Conservation (phyloP, 768 basidiomycete genomes). For the Boletellus emodensis region DNA sequence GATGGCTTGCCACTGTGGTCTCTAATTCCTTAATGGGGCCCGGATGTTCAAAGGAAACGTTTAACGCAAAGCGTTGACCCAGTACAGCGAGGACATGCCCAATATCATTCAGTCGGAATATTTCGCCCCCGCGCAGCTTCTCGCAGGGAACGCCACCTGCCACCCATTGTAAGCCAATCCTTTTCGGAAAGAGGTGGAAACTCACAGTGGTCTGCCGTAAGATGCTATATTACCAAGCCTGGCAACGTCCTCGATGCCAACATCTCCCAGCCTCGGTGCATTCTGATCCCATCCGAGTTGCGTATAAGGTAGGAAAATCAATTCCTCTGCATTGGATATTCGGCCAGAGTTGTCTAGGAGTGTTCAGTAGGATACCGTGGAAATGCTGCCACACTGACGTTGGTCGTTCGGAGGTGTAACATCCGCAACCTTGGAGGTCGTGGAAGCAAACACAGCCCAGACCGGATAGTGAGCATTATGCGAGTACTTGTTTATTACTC, state of each 20-base stretch:
- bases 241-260: constrained; percentile 2
- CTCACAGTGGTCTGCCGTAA: not conserved
- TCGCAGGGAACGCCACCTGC: not conserved
- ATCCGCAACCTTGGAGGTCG: constrained; percentile 7
- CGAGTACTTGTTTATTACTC: constrained; percentile 5
- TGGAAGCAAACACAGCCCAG: constrained; percentile 18
- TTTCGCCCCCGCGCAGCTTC: not conserved
- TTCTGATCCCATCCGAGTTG: constrained; percentile 16
- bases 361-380: no score
- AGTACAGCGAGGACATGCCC: not conserved
- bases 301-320: constrained; percentile 5
- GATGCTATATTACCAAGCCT: not conserved
- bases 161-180: not conserved
- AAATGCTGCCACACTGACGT: not conserved
- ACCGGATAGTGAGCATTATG: not conserved
- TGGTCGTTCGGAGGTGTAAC: constrained; percentile 3
- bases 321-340: not conserved
- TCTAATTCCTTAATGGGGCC: not conserved
- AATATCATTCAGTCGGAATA: not conserved
- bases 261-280: not conserved
- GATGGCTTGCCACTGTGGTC: not conserved
- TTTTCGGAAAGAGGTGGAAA: no score
- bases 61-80: not conserved
- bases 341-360: constrained; percentile 8
- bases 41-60: not conserved